Evolutionary conservation across 1,284 basidiomycete genomes (phyloP).

Genomic region (Rhodotorula mucilaginosa): DNA sequence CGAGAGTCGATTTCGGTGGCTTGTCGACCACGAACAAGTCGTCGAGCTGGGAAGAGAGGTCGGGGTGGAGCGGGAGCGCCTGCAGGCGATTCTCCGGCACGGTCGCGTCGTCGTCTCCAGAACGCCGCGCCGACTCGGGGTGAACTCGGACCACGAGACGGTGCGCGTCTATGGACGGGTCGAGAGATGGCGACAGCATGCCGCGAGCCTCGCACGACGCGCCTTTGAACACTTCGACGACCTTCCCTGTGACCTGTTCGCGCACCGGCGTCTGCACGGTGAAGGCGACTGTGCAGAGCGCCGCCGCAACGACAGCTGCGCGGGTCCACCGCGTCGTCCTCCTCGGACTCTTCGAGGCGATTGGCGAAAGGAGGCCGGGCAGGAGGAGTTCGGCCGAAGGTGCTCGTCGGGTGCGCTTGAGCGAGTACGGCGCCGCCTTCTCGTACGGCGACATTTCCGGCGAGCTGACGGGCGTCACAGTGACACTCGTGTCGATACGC

Average conservation of each 20-base stretch:
- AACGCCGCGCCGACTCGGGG: not conserved
- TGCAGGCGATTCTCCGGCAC: constrained; percentile 25
- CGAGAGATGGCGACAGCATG: not conserved
- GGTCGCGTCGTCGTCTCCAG: not conserved
- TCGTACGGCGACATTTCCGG: not conserved
- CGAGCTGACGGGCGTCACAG: not conserved
- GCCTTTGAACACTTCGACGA: not conserved
- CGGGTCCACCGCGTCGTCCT: not conserved
- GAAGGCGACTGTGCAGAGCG: not conserved
- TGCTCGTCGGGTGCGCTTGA: not conserved
- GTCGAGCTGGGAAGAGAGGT: constrained; percentile 1
- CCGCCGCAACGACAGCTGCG: not conserved
- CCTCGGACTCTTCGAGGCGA: not conserved
- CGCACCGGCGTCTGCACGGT: not conserved
- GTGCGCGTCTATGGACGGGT: constrained; percentile 4
- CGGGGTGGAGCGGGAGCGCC: constrained; percentile 8
- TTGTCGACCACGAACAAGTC: constrained; percentile 4
- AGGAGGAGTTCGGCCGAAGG: constrained; percentile 3
- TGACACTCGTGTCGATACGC: not conserved
- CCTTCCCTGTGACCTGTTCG: not conserved
- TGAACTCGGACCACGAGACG: constrained; percentile 15
- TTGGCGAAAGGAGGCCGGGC: not conserved
- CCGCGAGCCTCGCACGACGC: constrained; percentile 17
- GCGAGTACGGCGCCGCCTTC: not conserved
- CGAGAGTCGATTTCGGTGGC: too few species aligned